A percentile compares a stretch with the other conserved stretches of the same genome.
Evolutionary conservation across 176 grass and related monocot genomes (phyloP).

Genomic region (Aegilops speltoides): DNA sequence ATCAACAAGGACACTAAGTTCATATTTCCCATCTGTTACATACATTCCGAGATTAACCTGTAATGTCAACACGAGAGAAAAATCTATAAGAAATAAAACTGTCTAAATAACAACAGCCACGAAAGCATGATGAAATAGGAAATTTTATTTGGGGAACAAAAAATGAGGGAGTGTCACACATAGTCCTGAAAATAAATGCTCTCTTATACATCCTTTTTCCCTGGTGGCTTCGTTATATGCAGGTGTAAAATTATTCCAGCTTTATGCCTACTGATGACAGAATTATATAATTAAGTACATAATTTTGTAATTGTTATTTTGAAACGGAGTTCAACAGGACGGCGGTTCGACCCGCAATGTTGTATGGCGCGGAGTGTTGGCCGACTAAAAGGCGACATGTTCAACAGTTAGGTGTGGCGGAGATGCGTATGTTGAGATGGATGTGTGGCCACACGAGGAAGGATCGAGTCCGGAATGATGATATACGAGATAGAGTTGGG

Average conservation of each 20-base stretch:
- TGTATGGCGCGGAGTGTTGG: too few relatives aligned
- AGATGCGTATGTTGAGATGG: too few relatives aligned
- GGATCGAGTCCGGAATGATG: too few relatives aligned
- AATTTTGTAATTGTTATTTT: neutral
- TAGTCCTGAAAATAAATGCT: neutral
- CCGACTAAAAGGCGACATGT: too few relatives aligned
- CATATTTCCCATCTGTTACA: constrained; percentile 68
- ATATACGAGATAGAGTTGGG: too few relatives aligned
- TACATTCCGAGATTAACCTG: constrained; percentile 85
- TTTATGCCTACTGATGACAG: too few relatives aligned
- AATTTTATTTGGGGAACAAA: neutral
- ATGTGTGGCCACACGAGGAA: too few relatives aligned
- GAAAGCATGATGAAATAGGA: neutral
- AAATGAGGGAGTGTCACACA: neutral
- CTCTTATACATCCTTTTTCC: neutral
- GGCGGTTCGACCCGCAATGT: too few relatives aligned
- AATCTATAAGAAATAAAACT: neutral
- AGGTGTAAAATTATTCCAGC: neutral
- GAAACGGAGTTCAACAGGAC: too few relatives aligned
- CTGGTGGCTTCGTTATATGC: neutral
- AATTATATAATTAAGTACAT: neutral
- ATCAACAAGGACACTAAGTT: constrained; percentile 86
- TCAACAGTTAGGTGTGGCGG: too few relatives aligned
- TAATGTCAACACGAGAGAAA: constrained; percentile 12
- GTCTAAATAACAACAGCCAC: neutral